phyloP scores from a whole-genome alignment of 1,139 yeast genomes.

The Yamadazyma sp. region DNA sequence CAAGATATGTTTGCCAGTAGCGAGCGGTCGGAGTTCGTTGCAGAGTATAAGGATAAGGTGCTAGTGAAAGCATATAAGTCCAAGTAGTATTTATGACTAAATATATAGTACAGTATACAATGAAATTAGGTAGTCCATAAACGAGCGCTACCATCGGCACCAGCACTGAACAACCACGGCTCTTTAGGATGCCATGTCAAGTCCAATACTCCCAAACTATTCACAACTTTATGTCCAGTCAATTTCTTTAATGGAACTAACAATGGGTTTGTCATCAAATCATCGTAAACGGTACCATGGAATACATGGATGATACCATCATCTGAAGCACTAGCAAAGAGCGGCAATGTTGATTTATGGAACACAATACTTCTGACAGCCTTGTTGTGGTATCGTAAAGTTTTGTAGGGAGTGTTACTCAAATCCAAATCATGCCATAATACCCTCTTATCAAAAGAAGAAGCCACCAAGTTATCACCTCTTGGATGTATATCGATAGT shows the following conservation, averaged over 20 bases:
- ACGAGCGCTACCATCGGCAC: conserved; percentile 96
- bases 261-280: conserved; percentile 90
- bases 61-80: conserved; percentile 10
- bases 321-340: conserved; percentile 95
- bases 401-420: conserved; percentile 88
- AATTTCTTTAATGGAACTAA: conserved; percentile 94
- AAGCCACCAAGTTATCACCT: conserved; percentile 91
- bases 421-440: conserved; percentile 97
- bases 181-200: conserved; percentile 96
- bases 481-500: conserved; percentile 92
- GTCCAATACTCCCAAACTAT: conserved; percentile 86
- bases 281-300: conserved; percentile 97
- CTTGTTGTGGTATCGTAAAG: conserved; percentile 88
- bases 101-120: too few species aligned
- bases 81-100: conserved; percentile 4
- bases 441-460: conserved; percentile 92
- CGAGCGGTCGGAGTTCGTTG: conserved; percentile 22
- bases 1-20: conserved; percentile 25
- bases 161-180: conserved; percentile 98
- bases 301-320: conserved; percentile 92
- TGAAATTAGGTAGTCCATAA: conserved; percentile 84
- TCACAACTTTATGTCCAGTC: conserved; percentile 82
- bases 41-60: conserved; percentile 11
- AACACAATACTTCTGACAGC: conserved; percentile 88
- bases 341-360: conserved; percentile 83